Percentiles rank a stretch among this genome's conserved stretches.
These are phyloP conservation scores for Gypsophila paniculata DNA, from an alignment of 179 eudicot genomes.

Conservation along the genomic window DNA sequence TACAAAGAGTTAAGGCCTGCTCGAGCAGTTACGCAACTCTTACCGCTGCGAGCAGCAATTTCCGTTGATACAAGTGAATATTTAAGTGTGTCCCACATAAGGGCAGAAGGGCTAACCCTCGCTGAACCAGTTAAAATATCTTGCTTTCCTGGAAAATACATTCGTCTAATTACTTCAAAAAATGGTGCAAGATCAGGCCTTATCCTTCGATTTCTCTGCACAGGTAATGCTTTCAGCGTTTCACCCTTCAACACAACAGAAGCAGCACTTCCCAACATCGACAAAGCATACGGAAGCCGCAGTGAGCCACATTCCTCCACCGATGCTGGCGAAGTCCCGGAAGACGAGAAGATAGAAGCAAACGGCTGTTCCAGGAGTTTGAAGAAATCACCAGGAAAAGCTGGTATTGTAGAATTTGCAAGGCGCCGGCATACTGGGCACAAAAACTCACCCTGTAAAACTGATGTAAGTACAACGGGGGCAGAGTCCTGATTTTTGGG, in stretches of 20 bases:
- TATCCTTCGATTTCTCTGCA: conserved; percentile 37
- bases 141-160: conserved; percentile 62
- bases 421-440: conserved; percentile 99
- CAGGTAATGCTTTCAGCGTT: conserved; percentile 45
- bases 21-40: conserved; percentile 40
- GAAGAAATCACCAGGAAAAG: conserved; percentile 42
- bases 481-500: neutral
- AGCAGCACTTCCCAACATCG: conserved; percentile 56
- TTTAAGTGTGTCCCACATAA: conserved; percentile 95
- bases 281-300: conserved; percentile 46
- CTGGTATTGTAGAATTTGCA: conserved; percentile 77
- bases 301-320: conserved; percentile 28
- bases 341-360: conserved; percentile 22
- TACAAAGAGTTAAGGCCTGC: conserved; percentile 46
- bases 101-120: conserved; percentile 63
- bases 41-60: conserved; percentile 72
- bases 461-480: conserved; percentile 11
- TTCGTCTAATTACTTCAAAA: conserved; percentile 48
- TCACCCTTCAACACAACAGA: conserved; percentile 54
- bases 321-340: conserved; percentile 23
- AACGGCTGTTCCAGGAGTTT: conserved; percentile 34
- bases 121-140: conserved; percentile 50
- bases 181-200: conserved; percentile 54
- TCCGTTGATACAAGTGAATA: conserved; percentile 85
- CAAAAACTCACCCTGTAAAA: conserved; percentile 81